These are phyloP conservation scores for Pythium aquatile DNA, from an alignment of 352 stramenopile genomes.

Conservation along the genomic window DNA sequence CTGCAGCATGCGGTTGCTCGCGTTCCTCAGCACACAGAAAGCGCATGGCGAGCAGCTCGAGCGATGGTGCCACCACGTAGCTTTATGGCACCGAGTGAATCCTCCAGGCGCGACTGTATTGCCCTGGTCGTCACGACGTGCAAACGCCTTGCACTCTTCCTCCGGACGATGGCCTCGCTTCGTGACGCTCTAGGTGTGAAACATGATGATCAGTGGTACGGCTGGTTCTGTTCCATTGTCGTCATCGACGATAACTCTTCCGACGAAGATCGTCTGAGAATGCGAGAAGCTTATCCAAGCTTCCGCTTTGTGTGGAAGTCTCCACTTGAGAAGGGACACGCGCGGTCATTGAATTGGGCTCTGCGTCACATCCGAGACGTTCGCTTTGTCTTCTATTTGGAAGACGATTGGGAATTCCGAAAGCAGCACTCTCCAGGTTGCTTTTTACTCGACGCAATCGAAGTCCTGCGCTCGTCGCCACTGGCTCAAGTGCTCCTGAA, in stretches of 20 bases:
- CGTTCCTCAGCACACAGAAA: constrained; percentile 19
- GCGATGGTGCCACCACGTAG: constrained; percentile 5
- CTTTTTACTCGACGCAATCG: constrained; percentile 28
- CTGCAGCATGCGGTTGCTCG: background rate
- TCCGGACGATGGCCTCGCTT: constrained; percentile 34
- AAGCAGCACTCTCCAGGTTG: too few relatives aligned
- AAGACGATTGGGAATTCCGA: constrained; percentile 61
- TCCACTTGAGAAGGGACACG: constrained; percentile 37
- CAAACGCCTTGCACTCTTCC: constrained; percentile 50
- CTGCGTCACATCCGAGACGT: constrained; percentile 27
- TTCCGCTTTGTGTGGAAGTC: constrained; percentile 43
- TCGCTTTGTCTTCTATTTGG: constrained; percentile 55
- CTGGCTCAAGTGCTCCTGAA: constrained; percentile 53
- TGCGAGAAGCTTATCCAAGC: constrained; percentile 33
- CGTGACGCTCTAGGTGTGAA: constrained; percentile 17
- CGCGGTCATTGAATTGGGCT: constrained; percentile 47
- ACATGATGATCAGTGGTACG: constrained; percentile 1
- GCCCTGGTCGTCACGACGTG: constrained; percentile 62
- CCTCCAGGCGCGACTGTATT: constrained; percentile 20
- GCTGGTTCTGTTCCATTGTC: constrained; percentile 42
- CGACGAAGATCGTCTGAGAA: constrained; percentile 31
- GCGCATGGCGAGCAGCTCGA: constrained; percentile 27
- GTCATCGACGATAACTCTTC: constrained; percentile 62
- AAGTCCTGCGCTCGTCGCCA: constrained; percentile 22
- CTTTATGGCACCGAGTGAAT: background rate